Conservation (phyloP, 2,329 filamentous ascomycete genomes). For the Diaporthe destruens region DNA sequence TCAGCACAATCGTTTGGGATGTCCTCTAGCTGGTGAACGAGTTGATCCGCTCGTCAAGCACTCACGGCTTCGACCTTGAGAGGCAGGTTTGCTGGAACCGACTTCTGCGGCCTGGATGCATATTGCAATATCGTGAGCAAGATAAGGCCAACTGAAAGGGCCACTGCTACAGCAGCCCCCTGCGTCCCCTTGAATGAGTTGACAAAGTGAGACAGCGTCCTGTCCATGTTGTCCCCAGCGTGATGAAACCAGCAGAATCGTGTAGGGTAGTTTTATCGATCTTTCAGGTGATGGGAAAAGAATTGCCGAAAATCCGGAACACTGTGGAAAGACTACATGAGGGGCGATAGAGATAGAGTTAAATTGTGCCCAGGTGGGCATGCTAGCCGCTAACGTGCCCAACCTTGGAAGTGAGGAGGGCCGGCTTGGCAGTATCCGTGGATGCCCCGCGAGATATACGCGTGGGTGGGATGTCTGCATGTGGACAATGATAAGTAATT, state of each 20-base stretch:
- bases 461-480: slow-evolving; percentile 15
- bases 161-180: slow-evolving; percentile 7
- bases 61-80: slow-evolving; percentile 27
- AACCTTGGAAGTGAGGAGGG: slow-evolving; percentile 8
- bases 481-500: slow-evolving; percentile 2
- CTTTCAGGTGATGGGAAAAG: neutral
- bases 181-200: neutral
- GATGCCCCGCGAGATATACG: slow-evolving; percentile 21
- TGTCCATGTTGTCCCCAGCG: neutral
- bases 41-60: neutral
- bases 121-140: slow-evolving; percentile 11
- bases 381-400: neutral
- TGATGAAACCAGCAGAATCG: neutral
- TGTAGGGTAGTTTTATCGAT: neutral
- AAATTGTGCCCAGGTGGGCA: neutral
- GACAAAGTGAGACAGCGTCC: neutral
- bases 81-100: slow-evolving; percentile 21
- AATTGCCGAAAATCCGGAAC: neutral
- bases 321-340: neutral
- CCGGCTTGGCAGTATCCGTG: slow-evolving; percentile 12
- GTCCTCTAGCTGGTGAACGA: neutral
- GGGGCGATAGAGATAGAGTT: neutral
- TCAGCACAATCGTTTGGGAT: neutral
- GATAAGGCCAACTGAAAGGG: slow-evolving; percentile 6
- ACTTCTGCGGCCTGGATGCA: neutral